phyloP scores from a whole-genome alignment of 2,329 filamentous ascomycete genomes.

The Ophiostoma tasmaniense region DNA sequence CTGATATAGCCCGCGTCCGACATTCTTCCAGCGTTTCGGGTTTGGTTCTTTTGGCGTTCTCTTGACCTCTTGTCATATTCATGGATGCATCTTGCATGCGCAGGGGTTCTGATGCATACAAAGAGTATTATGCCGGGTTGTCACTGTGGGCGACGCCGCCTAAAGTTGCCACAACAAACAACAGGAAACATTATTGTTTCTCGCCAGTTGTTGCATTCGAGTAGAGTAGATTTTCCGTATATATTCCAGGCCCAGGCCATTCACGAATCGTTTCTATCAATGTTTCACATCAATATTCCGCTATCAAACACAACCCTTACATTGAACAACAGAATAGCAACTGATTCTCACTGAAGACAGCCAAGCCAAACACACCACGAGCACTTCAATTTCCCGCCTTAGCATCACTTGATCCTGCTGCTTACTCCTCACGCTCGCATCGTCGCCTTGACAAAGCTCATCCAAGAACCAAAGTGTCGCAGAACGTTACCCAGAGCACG shows the following conservation, averaged over 20 bases:
- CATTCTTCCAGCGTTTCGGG: neutral
- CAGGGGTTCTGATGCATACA: neutral
- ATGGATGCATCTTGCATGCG: neutral
- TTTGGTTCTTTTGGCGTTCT: neutral
- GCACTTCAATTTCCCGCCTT: neutral
- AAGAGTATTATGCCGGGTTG: neutral
- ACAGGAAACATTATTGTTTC: neutral
- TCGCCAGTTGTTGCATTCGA: too few species aligned
- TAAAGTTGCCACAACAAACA: neutral
- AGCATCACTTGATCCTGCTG: neutral
- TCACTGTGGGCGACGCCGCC: neutral
- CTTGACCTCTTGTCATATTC: neutral
- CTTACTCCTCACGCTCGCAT: neutral
- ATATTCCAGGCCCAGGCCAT: neutral
- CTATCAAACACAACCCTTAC: too few species aligned
- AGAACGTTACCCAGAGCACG: neutral
- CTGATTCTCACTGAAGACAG: too few species aligned
- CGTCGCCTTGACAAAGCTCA: neutral
- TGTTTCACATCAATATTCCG: neutral
- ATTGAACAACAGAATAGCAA: too few species aligned
- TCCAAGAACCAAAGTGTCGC: neutral
- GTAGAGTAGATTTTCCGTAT: neutral
- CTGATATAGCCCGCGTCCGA: neutral
- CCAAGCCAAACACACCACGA: neutral
- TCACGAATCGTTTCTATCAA: neutral